A percentile compares a stretch with the other conserved stretches of the same genome.
These are phyloP conservation scores for Didymella arachidicola DNA, from an alignment of 2,329 filamentous ascomycete genomes.

Conservation along the genomic window DNA sequence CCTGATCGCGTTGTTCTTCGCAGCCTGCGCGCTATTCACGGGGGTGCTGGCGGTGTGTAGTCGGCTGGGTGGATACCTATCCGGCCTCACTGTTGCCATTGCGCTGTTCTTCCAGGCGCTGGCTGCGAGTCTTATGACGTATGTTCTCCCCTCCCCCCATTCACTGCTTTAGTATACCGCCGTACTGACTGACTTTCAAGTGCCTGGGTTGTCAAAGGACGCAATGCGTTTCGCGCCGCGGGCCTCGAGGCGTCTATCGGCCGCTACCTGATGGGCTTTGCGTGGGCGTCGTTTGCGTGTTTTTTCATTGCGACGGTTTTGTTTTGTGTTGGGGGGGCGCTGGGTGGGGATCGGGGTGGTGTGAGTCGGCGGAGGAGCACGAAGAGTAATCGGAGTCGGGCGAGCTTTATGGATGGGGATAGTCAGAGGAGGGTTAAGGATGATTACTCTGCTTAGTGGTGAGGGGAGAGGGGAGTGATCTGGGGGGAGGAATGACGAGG, in stretches of 20 bases:
- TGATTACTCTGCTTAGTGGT: slow-evolving; percentile 64
- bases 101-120: slow-evolving; percentile 75
- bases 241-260: slow-evolving; percentile 69
- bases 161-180: no score
- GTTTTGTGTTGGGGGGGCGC: slow-evolving; percentile 68
- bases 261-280: slow-evolving; percentile 75
- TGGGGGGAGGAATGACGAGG: neutral
- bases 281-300: slow-evolving; percentile 74
- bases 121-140: slow-evolving; percentile 78
- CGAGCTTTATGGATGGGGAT: slow-evolving; percentile 64
- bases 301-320: slow-evolving; percentile 72
- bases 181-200: no score
- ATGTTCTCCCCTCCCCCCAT: slow-evolving; percentile 47
- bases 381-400: slow-evolving; percentile 52
- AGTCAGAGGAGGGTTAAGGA: slow-evolving; percentile 72
- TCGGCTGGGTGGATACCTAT: slow-evolving; percentile 73
- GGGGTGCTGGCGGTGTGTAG: slow-evolving; percentile 75
- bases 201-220: slow-evolving; percentile 75
- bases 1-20: slow-evolving; percentile 84
- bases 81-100: slow-evolving; percentile 63
- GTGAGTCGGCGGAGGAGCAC: slow-evolving; percentile 59
- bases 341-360: slow-evolving; percentile 56
- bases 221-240: slow-evolving; percentile 67
- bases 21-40: slow-evolving; percentile 70
- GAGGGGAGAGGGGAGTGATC: neutral